These are phyloP conservation scores for Penicillium vulpinum DNA, from an alignment of 2,329 filamentous ascomycete species.

Conservation along the genomic window DNA sequence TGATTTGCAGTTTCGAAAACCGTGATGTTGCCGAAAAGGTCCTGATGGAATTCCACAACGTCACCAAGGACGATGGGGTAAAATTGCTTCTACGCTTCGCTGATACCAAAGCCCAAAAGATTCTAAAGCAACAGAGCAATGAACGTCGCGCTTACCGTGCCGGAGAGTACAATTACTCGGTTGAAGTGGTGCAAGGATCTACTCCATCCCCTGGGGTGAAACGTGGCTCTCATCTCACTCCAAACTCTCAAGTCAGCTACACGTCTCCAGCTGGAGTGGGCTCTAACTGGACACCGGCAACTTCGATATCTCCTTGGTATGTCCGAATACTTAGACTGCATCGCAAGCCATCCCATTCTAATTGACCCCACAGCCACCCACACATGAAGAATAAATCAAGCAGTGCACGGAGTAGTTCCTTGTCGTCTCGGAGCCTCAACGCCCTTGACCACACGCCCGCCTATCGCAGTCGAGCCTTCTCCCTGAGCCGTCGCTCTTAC, in stretches of 20 bases:
- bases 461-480: constrained; percentile 32
- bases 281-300: constrained; percentile 49
- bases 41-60: constrained; percentile 81
- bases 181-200: constrained; percentile 47
- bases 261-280: constrained; percentile 45
- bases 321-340: constrained; percentile 19
- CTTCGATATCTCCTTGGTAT: constrained; percentile 51
- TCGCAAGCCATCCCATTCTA: constrained; percentile 19
- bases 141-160: constrained; percentile 94
- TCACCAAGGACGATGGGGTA: constrained; percentile 74
- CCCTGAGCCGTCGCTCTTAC: constrained; percentile 29
- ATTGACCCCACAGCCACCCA: constrained; percentile 38
- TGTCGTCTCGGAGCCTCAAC: constrained; percentile 41
- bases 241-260: constrained; percentile 45
- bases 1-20: constrained; percentile 70
- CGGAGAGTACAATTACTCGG: constrained; percentile 78
- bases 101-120: constrained; percentile 94
- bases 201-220: constrained; percentile 47
- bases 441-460: constrained; percentile 43
- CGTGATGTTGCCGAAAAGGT: constrained; percentile 89
- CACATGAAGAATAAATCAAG: constrained; percentile 40
- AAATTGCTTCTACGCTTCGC: constrained; percentile 94
- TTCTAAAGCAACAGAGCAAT: constrained; percentile 92
- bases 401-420: constrained; percentile 37
- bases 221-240: constrained; percentile 44